Evolutionary conservation across 2,329 filamentous ascomycete genomes (phyloP), one percentile per base, ranked within the genome.

Genomic region (Grosmannia huntii): DNA sequence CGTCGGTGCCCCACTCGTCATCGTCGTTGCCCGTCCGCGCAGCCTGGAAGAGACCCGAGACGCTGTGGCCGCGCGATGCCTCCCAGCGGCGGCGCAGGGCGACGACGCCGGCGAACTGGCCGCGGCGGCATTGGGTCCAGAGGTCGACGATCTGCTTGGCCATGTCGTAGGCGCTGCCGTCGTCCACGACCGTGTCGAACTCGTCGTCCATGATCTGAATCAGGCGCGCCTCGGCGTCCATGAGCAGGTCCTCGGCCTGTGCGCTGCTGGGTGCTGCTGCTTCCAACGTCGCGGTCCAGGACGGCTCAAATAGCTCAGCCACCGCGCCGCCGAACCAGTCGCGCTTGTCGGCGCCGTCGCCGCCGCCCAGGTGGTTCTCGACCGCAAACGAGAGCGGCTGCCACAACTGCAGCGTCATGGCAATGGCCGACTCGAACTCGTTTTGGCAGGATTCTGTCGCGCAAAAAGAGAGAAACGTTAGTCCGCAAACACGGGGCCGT

Each of bases 311-410:
- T 62, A 96, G 82, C 28, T 96, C 89, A 60, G 85, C 86, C 57
- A 97, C 79, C 50, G 87, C 88, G 62, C 90, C 91, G 56, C 89
- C 92, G 67, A 99, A 89, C 92, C 91, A 97, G 78, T 96, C 92
- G 67, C 92, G 87, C 76, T 97, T 97, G 72, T 95, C 90, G 61
- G 78, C 71, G 25, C 84, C 86, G 67, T 90, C 84, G 48, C 89
- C 83, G 2, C 92, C 94, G 66, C 92, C 94, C 87, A 91, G 96
- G 73, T 83, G 79, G 70, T 89, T 90, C 69, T 88, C 82, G 51
- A 96, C 89, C 53, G 94, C 90, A 68, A 96, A 84, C 54, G 86
- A 87, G 57, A 99, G 85, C 36, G 89, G 86, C 9, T 87, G 85
- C 94, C 94, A 99, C 68, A 88, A 82, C 75, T 91, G 84, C 64